Conservation (phyloP, 169 alveolate genomes). For the Theileria luwenshuni region DNA sequence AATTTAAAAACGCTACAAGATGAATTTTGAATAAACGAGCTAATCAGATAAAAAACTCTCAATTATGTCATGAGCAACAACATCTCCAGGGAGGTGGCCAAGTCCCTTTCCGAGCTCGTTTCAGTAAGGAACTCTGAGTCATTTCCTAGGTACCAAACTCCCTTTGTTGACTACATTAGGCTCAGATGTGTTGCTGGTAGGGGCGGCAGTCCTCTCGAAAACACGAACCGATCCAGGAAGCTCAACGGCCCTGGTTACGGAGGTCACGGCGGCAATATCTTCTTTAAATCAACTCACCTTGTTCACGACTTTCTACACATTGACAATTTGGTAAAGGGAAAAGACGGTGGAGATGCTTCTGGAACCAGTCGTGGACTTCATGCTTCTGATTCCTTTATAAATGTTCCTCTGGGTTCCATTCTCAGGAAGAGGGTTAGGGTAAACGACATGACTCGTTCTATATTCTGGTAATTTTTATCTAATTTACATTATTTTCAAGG, state of each 20-base stretch:
- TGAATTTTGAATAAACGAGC: too few species aligned
- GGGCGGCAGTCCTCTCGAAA: constrained; percentile 77
- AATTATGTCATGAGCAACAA: constrained; percentile 22
- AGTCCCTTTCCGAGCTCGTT: constrained; percentile 46
- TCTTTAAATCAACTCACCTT: constrained; percentile 69
- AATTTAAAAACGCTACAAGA: too few species aligned
- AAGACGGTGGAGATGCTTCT: constrained; percentile 73
- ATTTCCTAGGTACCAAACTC: constrained; percentile 71
- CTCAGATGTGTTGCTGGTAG: constrained; percentile 72
- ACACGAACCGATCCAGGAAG: constrained; percentile 65
- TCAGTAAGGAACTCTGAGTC: constrained; percentile 56
- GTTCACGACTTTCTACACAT: constrained; percentile 73
- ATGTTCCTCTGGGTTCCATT: constrained; percentile 77
- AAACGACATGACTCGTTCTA: constrained; percentile 28
- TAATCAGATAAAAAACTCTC: not conserved
- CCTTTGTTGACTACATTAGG: constrained; percentile 75
- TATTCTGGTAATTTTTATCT: constrained; percentile 44
- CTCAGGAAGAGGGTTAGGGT: constrained; percentile 74
- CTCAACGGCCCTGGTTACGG: constrained; percentile 81
- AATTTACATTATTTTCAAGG: constrained; percentile 18
- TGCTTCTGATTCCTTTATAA: constrained; percentile 60
- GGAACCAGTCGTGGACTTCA: constrained; percentile 80
- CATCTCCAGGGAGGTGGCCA: constrained; percentile 21
- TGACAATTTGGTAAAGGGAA: constrained; percentile 67
- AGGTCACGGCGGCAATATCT: constrained; percentile 80